Evolutionary conservation across 2,329 filamentous ascomycete genomes (phyloP).

Genomic region (Aspergillus sp.): DNA sequence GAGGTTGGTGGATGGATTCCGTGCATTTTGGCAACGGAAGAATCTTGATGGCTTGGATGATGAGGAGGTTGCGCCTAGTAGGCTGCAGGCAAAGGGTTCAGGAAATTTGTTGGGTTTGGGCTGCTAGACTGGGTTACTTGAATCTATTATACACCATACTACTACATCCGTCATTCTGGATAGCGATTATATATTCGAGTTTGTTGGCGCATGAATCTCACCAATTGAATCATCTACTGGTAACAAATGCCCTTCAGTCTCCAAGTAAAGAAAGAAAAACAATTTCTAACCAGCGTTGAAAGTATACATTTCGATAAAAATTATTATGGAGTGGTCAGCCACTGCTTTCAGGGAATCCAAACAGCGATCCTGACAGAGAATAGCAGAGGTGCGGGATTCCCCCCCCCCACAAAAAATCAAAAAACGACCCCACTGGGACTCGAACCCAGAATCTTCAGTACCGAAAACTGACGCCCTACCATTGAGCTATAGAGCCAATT

Average conservation of each 20-base stretch:
- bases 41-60: constrained; percentile 41
- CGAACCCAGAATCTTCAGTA: constrained; percentile 13
- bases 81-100: constrained; percentile 6
- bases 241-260: too few relatives aligned
- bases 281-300: too few relatives aligned
- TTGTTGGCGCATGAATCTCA: background rate
- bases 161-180: background rate
- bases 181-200: background rate
- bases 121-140: constrained; percentile 8
- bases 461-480: constrained; percentile 13
- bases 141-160: too few relatives aligned
- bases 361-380: background rate
- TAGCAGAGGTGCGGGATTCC: background rate
- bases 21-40: constrained; percentile 77
- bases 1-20: constrained; percentile 68
- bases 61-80: constrained; percentile 14
- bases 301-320: too few relatives aligned
- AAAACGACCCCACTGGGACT: constrained; percentile 13
- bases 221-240: too few relatives aligned
- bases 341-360: too few relatives aligned
- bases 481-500: constrained; percentile 10
- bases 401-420: background rate
- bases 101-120: constrained; percentile 22
- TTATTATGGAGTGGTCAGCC: too few relatives aligned
- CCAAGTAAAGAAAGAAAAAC: too few relatives aligned